phyloP scores from a whole-genome alignment of 2,329 filamentous ascomycete genomes.

The Drechslerella dactyloides region DNA sequence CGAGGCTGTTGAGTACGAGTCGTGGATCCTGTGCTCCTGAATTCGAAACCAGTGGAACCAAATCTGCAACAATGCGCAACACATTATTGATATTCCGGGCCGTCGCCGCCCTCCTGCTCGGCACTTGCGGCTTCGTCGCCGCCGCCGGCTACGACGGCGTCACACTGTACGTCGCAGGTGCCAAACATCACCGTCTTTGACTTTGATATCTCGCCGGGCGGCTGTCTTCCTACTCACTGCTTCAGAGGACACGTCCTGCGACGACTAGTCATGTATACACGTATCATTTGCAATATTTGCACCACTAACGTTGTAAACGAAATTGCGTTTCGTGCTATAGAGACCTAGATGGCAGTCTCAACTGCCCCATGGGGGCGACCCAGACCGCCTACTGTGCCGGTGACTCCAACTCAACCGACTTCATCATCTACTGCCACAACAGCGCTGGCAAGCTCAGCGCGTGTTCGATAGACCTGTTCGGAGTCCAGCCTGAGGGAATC shows the following conservation, averaged over 20 bases:
- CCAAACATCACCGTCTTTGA: background rate
- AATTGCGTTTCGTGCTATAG: conserved; percentile 5
- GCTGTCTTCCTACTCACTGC: background rate
- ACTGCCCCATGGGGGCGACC: conserved; percentile 17
- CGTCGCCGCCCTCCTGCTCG: conserved; percentile 25
- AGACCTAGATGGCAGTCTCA: conserved; percentile 36
- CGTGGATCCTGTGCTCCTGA: conserved; percentile 14
- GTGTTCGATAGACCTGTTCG: conserved; percentile 31
- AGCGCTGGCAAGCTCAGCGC: conserved; percentile 20
- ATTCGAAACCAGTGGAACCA: background rate
- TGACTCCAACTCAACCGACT: conserved; percentile 42
- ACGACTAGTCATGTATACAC: no score
- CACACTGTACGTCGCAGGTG: conserved; percentile 30
- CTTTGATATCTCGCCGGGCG: background rate
- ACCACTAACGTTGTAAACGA: background rate
- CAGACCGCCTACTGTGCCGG: conserved; percentile 27
- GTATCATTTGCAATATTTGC: no score
- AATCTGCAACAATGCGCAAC: conserved; percentile 51
- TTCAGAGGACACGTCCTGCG: background rate
- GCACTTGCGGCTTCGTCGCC: conserved; percentile 20
- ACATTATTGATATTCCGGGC: conserved; percentile 36
- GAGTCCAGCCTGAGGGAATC: conserved; percentile 16
- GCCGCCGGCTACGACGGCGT: conserved; percentile 27
- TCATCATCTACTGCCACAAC: conserved; percentile 41
- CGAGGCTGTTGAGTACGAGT: no score